Conservation (phyloP, 2,329 filamentous ascomycete genomes). For the Chaetothyriales sp. region DNA sequence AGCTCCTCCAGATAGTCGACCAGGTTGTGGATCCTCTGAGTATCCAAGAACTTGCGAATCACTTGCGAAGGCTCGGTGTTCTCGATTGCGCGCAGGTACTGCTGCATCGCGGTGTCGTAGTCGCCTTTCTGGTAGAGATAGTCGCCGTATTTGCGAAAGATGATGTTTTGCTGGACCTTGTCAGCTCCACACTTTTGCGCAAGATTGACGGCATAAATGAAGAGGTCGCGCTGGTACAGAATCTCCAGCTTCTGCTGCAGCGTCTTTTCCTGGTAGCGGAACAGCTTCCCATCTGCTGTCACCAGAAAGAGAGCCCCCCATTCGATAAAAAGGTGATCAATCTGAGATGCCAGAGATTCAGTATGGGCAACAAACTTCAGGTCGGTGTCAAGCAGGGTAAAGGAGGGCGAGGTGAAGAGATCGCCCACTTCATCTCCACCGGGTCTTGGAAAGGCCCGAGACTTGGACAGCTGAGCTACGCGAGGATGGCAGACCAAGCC, state of each 20-base stretch:
- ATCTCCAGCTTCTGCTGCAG: conserved; percentile 85
- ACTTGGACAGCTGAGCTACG: conserved; percentile 35
- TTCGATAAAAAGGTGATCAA: conserved; percentile 65
- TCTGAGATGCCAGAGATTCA: conserved; percentile 65
- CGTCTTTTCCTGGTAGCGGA: conserved; percentile 77
- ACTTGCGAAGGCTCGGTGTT: conserved; percentile 93
- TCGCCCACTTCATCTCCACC: conserved; percentile 58
- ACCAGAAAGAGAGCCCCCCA: conserved; percentile 91
- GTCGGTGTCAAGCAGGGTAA: conserved; percentile 83
- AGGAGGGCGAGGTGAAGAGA: conserved; percentile 72
- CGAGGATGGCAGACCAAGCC: conserved; percentile 69
- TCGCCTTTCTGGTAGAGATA: conserved; percentile 88
- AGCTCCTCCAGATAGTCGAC: conserved; percentile 95
- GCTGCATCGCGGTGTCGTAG: conserved; percentile 97
- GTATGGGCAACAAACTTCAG: conserved; percentile 80
- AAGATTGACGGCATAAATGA: conserved; percentile 77
- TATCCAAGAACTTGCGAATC: conserved; percentile 93
- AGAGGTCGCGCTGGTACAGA: conserved; percentile 85
- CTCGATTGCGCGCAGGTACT: conserved; percentile 91
- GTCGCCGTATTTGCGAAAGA: conserved; percentile 87
- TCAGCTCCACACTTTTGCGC: conserved; percentile 80
- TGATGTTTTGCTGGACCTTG: conserved; percentile 67
- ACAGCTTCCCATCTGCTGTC: conserved; percentile 80
- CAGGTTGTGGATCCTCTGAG: conserved; percentile 90
- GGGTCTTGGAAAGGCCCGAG: conserved; percentile 55